Conservation (phyloP, 768 basidiomycete species). For the Lentinula sp. region DNA sequence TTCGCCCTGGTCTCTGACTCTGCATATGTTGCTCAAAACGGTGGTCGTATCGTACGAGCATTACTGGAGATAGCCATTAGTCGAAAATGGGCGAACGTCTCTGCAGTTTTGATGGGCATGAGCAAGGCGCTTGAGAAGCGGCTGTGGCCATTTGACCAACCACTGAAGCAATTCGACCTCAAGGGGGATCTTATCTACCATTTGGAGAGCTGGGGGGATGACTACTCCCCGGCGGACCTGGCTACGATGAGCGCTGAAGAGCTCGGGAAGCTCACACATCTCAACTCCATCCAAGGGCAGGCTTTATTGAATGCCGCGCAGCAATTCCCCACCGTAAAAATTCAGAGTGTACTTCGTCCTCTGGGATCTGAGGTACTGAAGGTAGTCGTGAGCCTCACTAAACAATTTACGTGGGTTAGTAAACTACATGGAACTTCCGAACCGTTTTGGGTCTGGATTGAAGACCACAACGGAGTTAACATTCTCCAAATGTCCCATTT, state of each 20-base stretch:
- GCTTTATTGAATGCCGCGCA: constrained; percentile 76
- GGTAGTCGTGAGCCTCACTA: constrained; percentile 56
- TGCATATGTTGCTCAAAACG: constrained; percentile 92
- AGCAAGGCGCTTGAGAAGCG: constrained; percentile 92
- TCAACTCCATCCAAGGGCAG: constrained; percentile 81
- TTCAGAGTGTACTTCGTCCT: constrained; percentile 71
- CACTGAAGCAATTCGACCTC: constrained; percentile 75
- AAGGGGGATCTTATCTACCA: constrained; percentile 74
- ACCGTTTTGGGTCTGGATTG: constrained; percentile 95
- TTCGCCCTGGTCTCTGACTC: constrained; percentile 95
- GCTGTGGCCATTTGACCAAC: constrained; percentile 94
- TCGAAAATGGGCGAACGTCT: constrained; percentile 83
- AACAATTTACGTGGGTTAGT: constrained; percentile 74
- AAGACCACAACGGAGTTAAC: constrained; percentile 73
- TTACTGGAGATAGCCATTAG: constrained; percentile 92
- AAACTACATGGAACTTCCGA: constrained; percentile 72
- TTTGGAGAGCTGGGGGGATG: constrained; percentile 76
- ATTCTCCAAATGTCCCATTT: constrained; percentile 81
- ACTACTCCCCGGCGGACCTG: constrained; percentile 70
- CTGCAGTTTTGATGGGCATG: constrained; percentile 76
- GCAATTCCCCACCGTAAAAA: constrained; percentile 72
- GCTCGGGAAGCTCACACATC: constrained; percentile 73
- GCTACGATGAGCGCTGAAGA: constrained; percentile 58
- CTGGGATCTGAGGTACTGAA: constrained; percentile 80
- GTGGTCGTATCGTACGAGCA: constrained; percentile 90